These are phyloP conservation scores for Calocybe indica DNA, from an alignment of 768 basidiomycete species.

Conservation along the genomic window DNA sequence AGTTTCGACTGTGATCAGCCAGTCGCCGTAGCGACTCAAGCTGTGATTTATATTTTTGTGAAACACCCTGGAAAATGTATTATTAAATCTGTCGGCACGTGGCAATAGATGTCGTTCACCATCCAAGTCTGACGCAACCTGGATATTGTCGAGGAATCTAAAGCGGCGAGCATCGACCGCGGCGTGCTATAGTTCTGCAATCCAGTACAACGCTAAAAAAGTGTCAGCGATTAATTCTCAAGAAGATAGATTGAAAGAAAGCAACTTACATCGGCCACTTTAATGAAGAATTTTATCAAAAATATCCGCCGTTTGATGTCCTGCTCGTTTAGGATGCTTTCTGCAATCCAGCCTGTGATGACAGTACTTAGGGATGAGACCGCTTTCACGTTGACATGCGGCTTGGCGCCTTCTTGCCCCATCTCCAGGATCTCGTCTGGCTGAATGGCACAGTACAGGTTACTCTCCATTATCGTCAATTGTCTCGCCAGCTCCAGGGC, in stretches of 20 bases:
- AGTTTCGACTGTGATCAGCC: conserved; percentile 88
- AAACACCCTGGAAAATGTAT: conserved; percentile 50
- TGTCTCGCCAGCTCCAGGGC: conserved; percentile 89
- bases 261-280: conserved; percentile 76
- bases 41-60: conserved; percentile 77
- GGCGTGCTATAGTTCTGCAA: conserved; percentile 91
- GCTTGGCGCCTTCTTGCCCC: conserved; percentile 62
- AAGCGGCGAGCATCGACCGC: conserved; percentile 86
- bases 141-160: conserved; percentile 93
- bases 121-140: conserved; percentile 91
- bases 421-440: conserved; percentile 87
- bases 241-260: conserved; percentile 3
- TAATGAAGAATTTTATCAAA: conserved; percentile 89
- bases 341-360: conserved; percentile 94
- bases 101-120: conserved; percentile 41
- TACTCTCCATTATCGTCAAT: conserved; percentile 89
- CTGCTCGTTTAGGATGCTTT: conserved; percentile 85
- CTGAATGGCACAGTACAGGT: conserved; percentile 78
- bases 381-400: conserved; percentile 70
- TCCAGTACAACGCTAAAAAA: conserved; percentile 67
- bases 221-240: conserved; percentile 2
- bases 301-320: conserved; percentile 80
- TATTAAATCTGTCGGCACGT: not conserved
- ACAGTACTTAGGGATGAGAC: conserved; percentile 86
- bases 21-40: conserved; percentile 78